A percentile compares a stretch with the other conserved stretches of the same genome.
Conservation (phyloP, 805 yeast genomes). For the Wickerhamomyces alni region DNA sequence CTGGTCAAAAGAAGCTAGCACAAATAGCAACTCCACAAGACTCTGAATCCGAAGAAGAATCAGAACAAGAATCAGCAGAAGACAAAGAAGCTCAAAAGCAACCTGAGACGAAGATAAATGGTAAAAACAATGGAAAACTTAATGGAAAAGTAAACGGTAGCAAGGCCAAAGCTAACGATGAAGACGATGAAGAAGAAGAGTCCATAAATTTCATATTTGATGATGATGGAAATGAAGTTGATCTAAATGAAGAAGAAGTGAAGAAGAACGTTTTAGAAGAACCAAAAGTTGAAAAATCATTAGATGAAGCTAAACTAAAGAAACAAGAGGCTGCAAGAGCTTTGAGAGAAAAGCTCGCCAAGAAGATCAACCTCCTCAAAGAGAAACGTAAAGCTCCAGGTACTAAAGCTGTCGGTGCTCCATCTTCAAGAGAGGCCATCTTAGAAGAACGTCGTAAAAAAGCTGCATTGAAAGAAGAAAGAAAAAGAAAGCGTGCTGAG, state of each 20-base stretch:
- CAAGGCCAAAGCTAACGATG: conserved; percentile 17
- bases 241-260: conserved; percentile 9
- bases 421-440: conserved; percentile 77
- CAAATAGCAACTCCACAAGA: background rate
- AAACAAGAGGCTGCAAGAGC: conserved; percentile 50
- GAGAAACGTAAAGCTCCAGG: conserved; percentile 93
- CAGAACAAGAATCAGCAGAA: conserved; percentile 7
- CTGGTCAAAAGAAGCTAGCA: conserved; percentile 25
- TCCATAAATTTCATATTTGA: conserved; percentile 49
- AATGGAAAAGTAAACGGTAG: conserved; percentile 1
- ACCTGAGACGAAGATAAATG: background rate
- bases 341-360: conserved; percentile 73
- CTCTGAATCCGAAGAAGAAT: no score
- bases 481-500: conserved; percentile 34
- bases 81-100: conserved; percentile 1
- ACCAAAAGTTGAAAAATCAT: conserved; percentile 6
- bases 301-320: conserved; percentile 23
- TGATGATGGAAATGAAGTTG: conserved; percentile 60
- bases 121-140: background rate
- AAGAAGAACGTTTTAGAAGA: background rate
- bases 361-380: conserved; percentile 60
- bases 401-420: conserved; percentile 71
- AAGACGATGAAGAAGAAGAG: conserved; percentile 26
- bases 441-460: conserved; percentile 56
- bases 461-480: conserved; percentile 26